phyloP scores from a whole-genome alignment of 2,329 filamentous ascomycete genomes.

The Macrophomina tecta region DNA sequence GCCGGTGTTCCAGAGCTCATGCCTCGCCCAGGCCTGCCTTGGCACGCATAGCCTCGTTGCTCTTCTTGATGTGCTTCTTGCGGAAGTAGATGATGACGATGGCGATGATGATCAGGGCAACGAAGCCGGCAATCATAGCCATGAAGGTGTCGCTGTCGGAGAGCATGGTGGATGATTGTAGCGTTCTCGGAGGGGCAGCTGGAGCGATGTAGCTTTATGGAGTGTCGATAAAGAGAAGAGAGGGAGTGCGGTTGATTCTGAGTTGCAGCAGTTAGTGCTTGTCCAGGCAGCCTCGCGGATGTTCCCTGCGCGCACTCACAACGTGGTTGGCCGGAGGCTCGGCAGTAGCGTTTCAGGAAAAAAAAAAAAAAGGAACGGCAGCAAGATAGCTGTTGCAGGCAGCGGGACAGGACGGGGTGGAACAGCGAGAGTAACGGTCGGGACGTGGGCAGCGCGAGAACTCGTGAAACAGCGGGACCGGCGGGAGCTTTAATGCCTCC shows the following conservation, averaged over 20 bases:
- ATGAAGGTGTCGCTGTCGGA: slow-evolving; percentile 16
- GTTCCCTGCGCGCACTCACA: not conserved
- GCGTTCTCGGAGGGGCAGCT: too few species aligned
- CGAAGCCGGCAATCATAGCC: slow-evolving; percentile 4
- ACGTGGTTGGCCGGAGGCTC: not conserved
- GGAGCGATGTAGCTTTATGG: too few species aligned
- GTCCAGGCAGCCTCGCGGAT: not conserved
- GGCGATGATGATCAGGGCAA: slow-evolving; percentile 3
- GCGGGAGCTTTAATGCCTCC: not conserved
- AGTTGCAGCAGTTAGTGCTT: not conserved
- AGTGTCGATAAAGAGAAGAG: not conserved
- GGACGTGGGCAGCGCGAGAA: not conserved
- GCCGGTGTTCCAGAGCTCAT: not conserved
- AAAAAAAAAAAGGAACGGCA: slow-evolving; percentile 1
- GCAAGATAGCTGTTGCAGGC: slow-evolving; percentile 12
- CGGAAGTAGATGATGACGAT: slow-evolving; percentile 16
- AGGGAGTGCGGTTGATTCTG: not conserved
- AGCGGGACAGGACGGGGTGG: not conserved
- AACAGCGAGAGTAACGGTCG: not conserved
- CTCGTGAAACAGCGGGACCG: not conserved
- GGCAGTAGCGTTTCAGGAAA: not conserved
- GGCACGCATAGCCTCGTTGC: slow-evolving; percentile 1
- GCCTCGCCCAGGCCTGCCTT: not conserved
- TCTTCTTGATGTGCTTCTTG: slow-evolving; percentile 10
- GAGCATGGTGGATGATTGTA: not conserved